Percentiles rank a stretch among this genome's conserved stretches.
Evolutionary conservation across 2,329 filamentous ascomycete species (phyloP).

Genomic region (Alternaria gaisen): DNA sequence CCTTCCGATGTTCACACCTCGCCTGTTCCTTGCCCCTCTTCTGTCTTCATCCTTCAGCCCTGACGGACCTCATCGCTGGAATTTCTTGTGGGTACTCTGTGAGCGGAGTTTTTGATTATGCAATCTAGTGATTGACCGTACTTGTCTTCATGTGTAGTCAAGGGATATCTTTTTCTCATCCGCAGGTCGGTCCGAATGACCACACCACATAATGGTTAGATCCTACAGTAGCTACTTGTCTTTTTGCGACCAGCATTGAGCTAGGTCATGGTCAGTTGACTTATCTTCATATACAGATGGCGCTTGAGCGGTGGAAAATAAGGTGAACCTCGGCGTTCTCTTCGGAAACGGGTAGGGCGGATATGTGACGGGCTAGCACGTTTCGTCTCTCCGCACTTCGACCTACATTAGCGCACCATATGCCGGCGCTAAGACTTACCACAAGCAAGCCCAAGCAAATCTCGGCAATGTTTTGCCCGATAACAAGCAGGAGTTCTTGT

Average conservation of each 20-base stretch:
- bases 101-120: neutral
- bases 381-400: slow-evolving; percentile 10
- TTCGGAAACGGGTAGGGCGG: slow-evolving; percentile 5
- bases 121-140: neutral
- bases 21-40: neutral
- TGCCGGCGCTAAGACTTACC: slow-evolving; percentile 4
- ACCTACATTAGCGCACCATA: neutral
- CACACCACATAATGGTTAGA: neutral
- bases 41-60: neutral
- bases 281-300: slow-evolving; percentile 99
- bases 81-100: neutral
- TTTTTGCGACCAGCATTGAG: neutral
- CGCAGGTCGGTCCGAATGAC: neutral
- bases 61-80: neutral
- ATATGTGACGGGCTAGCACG: neutral
- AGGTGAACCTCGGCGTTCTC: neutral
- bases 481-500: neutral
- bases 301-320: slow-evolving; percentile 91
- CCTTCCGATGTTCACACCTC: neutral
- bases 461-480: slow-evolving; percentile 5
- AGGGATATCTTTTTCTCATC: neutral
- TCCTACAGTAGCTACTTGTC: neutral
- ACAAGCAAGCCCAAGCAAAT: slow-evolving; percentile 5
- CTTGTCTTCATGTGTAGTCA: neutral
- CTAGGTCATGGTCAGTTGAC: slow-evolving; percentile 71